phyloP scores from a whole-genome alignment of 441 rosid species.

The Pelargonium australe region DNA sequence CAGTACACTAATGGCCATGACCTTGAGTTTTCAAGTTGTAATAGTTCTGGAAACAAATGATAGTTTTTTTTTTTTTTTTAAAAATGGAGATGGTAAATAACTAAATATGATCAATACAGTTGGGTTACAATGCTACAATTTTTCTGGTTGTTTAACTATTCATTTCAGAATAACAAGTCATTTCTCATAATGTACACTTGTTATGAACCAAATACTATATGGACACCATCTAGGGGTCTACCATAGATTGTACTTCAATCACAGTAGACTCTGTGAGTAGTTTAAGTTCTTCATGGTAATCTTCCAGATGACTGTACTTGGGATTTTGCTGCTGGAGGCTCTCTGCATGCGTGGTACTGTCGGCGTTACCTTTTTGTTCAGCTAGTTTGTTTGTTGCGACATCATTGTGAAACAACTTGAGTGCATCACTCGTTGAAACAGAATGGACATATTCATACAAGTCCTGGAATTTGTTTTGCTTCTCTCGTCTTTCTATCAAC shows the following conservation, averaged over 20 bases:
- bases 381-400: conserved; percentile 28
- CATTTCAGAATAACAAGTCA: background rate
- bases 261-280: conserved; percentile 51
- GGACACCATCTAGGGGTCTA: background rate
- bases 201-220: no score
- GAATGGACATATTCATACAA: conserved; percentile 42
- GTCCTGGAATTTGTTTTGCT: conserved; percentile 30
- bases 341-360: no score
- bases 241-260: conserved; percentile 24
- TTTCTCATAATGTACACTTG: background rate
- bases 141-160: background rate
- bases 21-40: no score
- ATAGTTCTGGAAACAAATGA: no score
- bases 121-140: no score
- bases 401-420: conserved; percentile 41
- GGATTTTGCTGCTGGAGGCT: no score
- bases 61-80: no score
- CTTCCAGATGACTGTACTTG: conserved; percentile 30
- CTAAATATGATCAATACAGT: no score
- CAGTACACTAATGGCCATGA: no score
- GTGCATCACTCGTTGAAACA: conserved; percentile 49
- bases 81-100: no score
- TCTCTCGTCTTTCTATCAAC: conserved; percentile 43
- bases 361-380: conserved; percentile 24
- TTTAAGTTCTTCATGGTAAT: conserved; percentile 38